Evolutionary conservation across 163 green algal species (phyloP), one percentile per base, ranked within the genome.

Genomic region (Coccomyxa subellipsoidea): DNA sequence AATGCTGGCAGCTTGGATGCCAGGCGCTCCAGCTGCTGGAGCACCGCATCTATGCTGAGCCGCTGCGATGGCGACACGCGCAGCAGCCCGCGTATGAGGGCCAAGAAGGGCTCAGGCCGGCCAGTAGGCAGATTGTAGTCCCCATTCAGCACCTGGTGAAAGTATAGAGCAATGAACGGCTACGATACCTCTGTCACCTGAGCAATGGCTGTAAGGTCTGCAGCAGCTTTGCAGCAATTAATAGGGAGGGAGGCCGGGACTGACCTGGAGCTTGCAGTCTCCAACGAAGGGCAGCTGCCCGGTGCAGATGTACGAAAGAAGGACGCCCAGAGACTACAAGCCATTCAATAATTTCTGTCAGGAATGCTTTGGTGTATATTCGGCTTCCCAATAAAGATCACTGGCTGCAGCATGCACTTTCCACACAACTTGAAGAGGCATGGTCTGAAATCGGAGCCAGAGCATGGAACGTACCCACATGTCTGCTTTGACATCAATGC

Each of bases 401-500:
- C n/a, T n/a, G n/a, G n/a, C n/a, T n/a, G n/a, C n/a, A n/a, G n/a
- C n/a, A n/a, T n/a, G n/a, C n/a, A n/a, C n/a, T n/a, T n/a, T n/a
- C n/a, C n/a, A n/a, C n/a, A n/a, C n/a, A n/a, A n/a, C n/a, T n/a
- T n/a, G n/a, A n/a, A n/a, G n/a, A n/a, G n/a, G n/a, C n/a, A n/a
- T n/a, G n/a, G n/a, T n/a, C n/a, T n/a, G n/a, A n/a, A n/a, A n/a
- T n/a, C n/a, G n/a, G n/a, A n/a, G n/a, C n/a, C n/a, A n/a, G n/a
- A n/a, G n/a, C n/a, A n/a, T n/a, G n/a, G n/a, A n/a, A 39, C 82
- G 54, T 78, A 93, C 89, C 94, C 95, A 98, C 3, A 98, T 92
- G 87, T 98, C 95, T 7, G 95, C 94, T 10, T 93, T 92, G 47
- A 87, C 90, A 77, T 94, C 94, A 31, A 98, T 94, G 10, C 83